Base-by-base conservation (phyloP, 352 stramenopile species). In the Phytophthora citrophthora region DNA sequence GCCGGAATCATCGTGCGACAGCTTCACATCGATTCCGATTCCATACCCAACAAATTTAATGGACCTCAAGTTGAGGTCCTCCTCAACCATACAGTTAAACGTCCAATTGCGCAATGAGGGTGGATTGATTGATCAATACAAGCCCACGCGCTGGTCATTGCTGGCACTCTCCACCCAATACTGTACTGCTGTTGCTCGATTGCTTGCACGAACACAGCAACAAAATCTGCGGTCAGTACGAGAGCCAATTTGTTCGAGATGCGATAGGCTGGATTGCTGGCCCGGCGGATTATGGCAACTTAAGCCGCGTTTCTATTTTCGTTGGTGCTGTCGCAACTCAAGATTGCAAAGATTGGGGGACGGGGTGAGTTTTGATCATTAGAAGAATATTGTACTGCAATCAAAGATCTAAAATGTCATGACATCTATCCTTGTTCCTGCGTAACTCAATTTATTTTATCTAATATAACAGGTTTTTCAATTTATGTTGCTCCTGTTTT, bases 271-370 rank as follows among this genome's bases (percentile, higher is more conserved):
- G 51, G 13, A 41, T 58, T 50, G 29, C 40, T 16, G 26, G 39
- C 29, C 36, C 31, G 32, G 11, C 27, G 24, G 34, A 47, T 46
- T 57, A n/a, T 24, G 26, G 54, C 54, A 62, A 62, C 55, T 55
- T 62, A 56, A 44, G 13, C 24, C 27, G 29, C 38, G 47, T 64
- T 64, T 64, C 57, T 64, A 50, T 62, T 56, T 57, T 61, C 53
- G 41, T 12, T 38, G 40, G 39, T 36, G 6, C 26, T 27, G n/a
- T 8, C 18, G 44, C 53, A 61, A 61, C 27, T 4, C 32, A 45
- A 54, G 8, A 7, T 11, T 13, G 47, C 8, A 40, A 29, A 7
- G 34, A 46, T 47, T 2, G 6, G 36, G 26, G 43, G 44, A 54
- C 43, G 54, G 54, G 55, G 40, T 24, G 43, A 51, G 26, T 5